Conservation (phyloP, 129 eudicot genomes). For the Heracleum sosnowskyi region DNA sequence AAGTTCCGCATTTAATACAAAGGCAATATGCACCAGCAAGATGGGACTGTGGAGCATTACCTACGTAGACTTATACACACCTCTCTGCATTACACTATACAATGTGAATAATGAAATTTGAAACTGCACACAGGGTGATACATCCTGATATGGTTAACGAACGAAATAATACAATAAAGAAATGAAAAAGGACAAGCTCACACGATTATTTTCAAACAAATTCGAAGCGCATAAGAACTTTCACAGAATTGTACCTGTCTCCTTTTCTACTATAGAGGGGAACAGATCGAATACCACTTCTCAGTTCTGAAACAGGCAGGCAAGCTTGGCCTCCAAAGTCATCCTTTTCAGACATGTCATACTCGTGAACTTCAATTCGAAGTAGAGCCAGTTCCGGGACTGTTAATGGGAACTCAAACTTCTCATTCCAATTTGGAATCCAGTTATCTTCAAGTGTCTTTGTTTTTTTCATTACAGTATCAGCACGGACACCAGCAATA, state of each 20-base stretch:
- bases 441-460: conserved; percentile 66
- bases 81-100: conserved; percentile 7
- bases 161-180: background rate
- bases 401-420: conserved; percentile 57
- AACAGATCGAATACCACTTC: conserved; percentile 79
- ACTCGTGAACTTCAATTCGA: conserved; percentile 75
- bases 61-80: background rate
- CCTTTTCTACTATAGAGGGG: conserved; percentile 64
- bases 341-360: conserved; percentile 73
- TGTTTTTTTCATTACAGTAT: conserved; percentile 68
- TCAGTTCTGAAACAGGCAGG: conserved; percentile 72
- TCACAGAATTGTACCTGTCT: conserved; percentile 60
- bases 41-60: background rate
- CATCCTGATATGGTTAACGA: background rate
- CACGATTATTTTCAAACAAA: conserved; percentile 23
- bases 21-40: background rate
- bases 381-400: conserved; percentile 84
- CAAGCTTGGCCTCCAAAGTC: conserved; percentile 91
- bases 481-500: conserved; percentile 70
- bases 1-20: background rate
- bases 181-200: background rate
- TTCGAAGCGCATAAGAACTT: conserved; percentile 78
- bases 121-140: conserved; percentile 3
- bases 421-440: conserved; percentile 83
- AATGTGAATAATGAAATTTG: background rate